Conservation (phyloP, 1,284 basidiomycete genomes). For the Malassezia arunalokei region DNA sequence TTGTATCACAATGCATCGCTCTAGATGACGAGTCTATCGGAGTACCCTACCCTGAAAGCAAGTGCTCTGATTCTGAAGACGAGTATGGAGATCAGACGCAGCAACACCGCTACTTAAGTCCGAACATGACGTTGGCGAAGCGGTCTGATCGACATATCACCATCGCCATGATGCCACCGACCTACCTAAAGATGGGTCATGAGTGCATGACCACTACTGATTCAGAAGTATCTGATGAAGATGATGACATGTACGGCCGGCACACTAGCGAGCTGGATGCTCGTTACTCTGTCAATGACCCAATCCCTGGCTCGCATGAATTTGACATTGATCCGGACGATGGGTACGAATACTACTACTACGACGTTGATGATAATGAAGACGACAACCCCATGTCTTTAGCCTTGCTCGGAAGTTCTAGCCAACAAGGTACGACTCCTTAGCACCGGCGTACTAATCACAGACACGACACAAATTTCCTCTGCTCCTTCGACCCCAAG, state of each 20-base stretch:
- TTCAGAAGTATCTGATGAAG: not conserved
- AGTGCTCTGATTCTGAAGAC: conserved; percentile 37
- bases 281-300: conserved; percentile 13
- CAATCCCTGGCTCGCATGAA: conserved; percentile 7
- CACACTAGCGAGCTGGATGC: not conserved
- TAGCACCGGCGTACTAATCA: too few species aligned
- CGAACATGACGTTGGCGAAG: not conserved
- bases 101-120: not conserved
- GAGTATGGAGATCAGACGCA: conserved; percentile 51
- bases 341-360: conserved; percentile 12
- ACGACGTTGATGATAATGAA: conserved; percentile 4
- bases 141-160: conserved; percentile 52
- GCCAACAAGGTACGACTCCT: too few species aligned
- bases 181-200: conserved; percentile 65
- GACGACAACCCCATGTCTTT: not conserved
- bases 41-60: conserved; percentile 20
- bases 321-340: conserved; percentile 9
- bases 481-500: too few species aligned
- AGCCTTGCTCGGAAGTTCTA: too few species aligned
- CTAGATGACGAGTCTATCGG: conserved; percentile 50
- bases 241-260: conserved; percentile 6
- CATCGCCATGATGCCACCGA: conserved; percentile 87
- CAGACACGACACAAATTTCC: too few species aligned
- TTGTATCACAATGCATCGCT: conserved; percentile 95
- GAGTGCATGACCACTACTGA: conserved; percentile 21